Base-by-base conservation (phyloP, 345 rosid species). In the Atalantia buxifolia region DNA sequence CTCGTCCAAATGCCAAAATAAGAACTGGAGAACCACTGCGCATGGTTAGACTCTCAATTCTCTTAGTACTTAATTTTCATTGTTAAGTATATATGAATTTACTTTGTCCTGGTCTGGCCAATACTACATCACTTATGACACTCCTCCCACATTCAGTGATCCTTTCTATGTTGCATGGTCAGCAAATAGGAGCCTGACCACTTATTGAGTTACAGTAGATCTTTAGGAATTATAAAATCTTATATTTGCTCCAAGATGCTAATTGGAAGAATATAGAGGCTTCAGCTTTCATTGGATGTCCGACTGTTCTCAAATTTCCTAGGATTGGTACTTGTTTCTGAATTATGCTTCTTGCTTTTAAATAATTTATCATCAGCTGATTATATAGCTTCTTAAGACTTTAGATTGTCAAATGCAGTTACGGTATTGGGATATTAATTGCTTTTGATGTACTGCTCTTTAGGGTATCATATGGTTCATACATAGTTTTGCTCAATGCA, bases 1-100 rank as follows among this genome's bases (percentile, higher is more conserved):
- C 97, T 78, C 93, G 97, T 66, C 93, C 97, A 68, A 90, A 89
- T 82, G 97, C 98, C 30, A 81, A 80, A 68, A 86, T 96, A 82
- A 94, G 99, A 86, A 89, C 92, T 2, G 98, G 92, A 77, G 99
- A 94, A 79, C 78, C 90, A 36, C 22, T 92, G 66, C 84, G 55
- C 66, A 83, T 69, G 98, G 99, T 95, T 76, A 83, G 80, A 25
- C 66, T 3, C 19, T 31, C 42, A 57, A 31, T 48, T 66, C 61
- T 77, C 62, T 40, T 62, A 36, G 65, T 28, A 18, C 76, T 76
- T 71, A 38, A 48, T 28, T 30, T 48, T 71, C 31, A 65, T 59
- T 80, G 14, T 36, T 30, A 13, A 18, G 13, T 64, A 61, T 36
- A 30, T 35, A 1, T 68, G 53, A 30, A 13, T 78, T 59, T 74